Percentiles rank a stretch among this genome's conserved stretches.
Conservation (phyloP, 176 grass and related monocot species). For the Paspalum vaginatum region DNA sequence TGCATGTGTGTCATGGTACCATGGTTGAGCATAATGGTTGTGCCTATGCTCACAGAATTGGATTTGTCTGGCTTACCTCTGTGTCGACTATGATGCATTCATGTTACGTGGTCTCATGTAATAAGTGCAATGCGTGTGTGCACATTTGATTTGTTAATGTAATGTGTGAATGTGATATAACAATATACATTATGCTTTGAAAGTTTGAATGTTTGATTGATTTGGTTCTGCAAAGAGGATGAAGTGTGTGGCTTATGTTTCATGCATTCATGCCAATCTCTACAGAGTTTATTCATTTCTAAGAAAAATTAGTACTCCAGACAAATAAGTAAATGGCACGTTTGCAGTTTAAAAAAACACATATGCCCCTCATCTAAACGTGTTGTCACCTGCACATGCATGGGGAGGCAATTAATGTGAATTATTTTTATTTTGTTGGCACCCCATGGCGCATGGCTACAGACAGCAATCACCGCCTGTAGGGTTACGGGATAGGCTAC, state of each 20-base stretch:
- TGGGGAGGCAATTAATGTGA: no score
- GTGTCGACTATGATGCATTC: neutral
- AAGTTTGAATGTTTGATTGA: neutral
- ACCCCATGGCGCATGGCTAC: no score
- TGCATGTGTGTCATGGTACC: neutral
- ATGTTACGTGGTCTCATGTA: constrained; percentile 13
- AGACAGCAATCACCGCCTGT: no score
- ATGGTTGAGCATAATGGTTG: constrained; percentile 15
- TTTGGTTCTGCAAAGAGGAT: no score
- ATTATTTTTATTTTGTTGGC: no score
- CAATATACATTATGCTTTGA: neutral
- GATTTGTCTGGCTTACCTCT: neutral
- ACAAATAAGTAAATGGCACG: no score
- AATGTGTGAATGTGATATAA: neutral
- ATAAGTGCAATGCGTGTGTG: constrained; percentile 5
- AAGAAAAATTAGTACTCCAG: no score
- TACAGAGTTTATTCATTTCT: no score
- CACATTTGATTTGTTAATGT: constrained; percentile 2
- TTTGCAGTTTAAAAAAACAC: no score
- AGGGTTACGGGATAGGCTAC: no score
- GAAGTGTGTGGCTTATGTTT: neutral
- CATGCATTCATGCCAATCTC: neutral
- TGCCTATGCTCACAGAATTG: neutral
- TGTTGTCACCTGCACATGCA: no score
- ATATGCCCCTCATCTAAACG: no score